A percentile compares a stretch with the other conserved stretches of the same genome.
phyloP scores from a whole-genome alignment of 805 yeast species.

The Pichia phayaonensis region DNA sequence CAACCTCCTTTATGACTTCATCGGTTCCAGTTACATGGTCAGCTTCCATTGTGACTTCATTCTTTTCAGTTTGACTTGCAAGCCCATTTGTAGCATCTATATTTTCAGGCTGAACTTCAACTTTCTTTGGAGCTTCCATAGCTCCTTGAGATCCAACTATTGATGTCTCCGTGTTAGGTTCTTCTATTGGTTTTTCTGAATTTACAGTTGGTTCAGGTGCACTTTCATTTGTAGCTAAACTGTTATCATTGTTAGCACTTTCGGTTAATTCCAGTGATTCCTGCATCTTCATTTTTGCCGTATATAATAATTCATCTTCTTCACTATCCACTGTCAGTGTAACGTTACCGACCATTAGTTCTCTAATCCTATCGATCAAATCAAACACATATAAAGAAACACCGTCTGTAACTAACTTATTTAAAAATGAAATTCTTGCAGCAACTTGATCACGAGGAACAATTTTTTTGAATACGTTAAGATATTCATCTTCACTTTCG shows the following conservation, averaged over 20 bases:
- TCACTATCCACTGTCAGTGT: constrained; percentile 8
- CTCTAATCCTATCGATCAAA: constrained; percentile 8
- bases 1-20: too few species aligned
- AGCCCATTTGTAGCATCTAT: too few species aligned
- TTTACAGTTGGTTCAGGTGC: background rate
- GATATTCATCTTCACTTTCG: constrained; percentile 14
- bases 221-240: background rate
- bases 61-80: too few species aligned
- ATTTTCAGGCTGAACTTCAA: too few species aligned
- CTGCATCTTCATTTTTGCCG: background rate
- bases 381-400: constrained; percentile 15
- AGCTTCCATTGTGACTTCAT: too few species aligned
- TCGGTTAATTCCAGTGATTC: background rate
- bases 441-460: constrained; percentile 12
- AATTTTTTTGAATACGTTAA: constrained; percentile 12
- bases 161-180: background rate
- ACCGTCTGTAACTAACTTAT: constrained; percentile 21
- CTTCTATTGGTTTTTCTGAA: background rate
- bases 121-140: too few species aligned
- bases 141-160: too few species aligned
- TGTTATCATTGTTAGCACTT: background rate
- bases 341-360: constrained; percentile 1
- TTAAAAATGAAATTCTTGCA: constrained; percentile 15
- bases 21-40: too few species aligned
- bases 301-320: constrained; percentile 6